Evolutionary conservation across 371 early-diverging fungal species (phyloP).

Genomic region (Rhizopus microsporus): DNA sequence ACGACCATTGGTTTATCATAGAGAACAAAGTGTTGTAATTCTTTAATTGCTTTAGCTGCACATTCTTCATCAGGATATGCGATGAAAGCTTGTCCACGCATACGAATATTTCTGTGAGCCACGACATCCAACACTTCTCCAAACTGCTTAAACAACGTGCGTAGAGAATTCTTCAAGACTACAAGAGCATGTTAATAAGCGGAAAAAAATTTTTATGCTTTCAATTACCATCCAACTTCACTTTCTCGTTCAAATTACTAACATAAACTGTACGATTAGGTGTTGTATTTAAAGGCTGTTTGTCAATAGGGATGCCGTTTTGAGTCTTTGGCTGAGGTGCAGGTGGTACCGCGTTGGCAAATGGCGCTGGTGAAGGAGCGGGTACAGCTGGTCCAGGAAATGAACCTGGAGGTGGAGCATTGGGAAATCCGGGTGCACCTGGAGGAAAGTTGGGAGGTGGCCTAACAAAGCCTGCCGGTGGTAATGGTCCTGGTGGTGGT

Average conservation of each 20-base stretch:
- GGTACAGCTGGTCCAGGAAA: slow-evolving; percentile 7
- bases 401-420: slow-evolving; percentile 12
- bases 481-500: slow-evolving; percentile 16
- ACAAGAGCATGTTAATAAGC: slow-evolving; percentile 2
- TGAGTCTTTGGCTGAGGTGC: slow-evolving; percentile 15
- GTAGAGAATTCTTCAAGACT: slow-evolving; percentile 79
- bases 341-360: slow-evolving; percentile 10
- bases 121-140: slow-evolving; percentile 69
- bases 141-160: slow-evolving; percentile 81
- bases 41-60: slow-evolving; percentile 82
- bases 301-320: slow-evolving; percentile 52
- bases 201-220: slow-evolving; percentile 40
- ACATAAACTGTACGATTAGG: slow-evolving; percentile 87
- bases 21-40: slow-evolving; percentile 81
- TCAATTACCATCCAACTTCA: slow-evolving; percentile 70
- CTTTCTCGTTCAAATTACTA: slow-evolving; percentile 85
- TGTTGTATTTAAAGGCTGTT: slow-evolving; percentile 60
- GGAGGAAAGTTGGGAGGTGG: slow-evolving; percentile 15
- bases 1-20: slow-evolving; percentile 87
- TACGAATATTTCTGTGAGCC: slow-evolving; percentile 65
- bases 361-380: slow-evolving; percentile 3
- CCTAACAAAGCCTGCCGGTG: slow-evolving; percentile 8
- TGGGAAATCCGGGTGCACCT: slow-evolving; percentile 13
- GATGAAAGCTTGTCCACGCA: slow-evolving; percentile 86
- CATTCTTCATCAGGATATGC: slow-evolving; percentile 62